phyloP scores from a whole-genome alignment of 176 grass and related monocot genomes.

The Panicum miliaceum region DNA sequence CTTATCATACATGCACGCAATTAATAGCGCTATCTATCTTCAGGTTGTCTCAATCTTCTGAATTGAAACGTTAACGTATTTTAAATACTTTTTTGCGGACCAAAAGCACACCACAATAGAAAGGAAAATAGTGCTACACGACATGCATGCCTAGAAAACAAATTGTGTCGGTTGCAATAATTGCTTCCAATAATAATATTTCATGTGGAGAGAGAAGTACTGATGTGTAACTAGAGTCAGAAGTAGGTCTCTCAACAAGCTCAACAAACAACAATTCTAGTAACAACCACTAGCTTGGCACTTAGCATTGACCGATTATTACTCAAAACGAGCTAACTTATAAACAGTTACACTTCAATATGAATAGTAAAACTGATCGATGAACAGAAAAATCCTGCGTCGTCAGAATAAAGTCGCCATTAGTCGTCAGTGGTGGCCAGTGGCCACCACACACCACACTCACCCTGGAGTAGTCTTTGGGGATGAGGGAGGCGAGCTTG shows the following conservation, averaged over 20 bases:
- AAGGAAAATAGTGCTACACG: not conserved
- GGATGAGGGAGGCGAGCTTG: conserved; percentile 74
- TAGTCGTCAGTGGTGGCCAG: too few species aligned
- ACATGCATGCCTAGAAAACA: not conserved
- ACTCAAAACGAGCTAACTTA: not conserved
- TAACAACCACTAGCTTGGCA: not conserved
- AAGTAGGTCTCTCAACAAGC: not conserved
- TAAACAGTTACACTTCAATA: too few species aligned
- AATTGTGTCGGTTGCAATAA: not conserved
- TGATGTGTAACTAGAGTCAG: not conserved
- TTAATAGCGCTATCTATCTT: not conserved
- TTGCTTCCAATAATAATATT: conserved; percentile 3
- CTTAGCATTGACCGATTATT: not conserved
- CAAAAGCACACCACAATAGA: not conserved
- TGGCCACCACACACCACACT: too few species aligned
- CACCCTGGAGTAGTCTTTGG: conserved; percentile 28
- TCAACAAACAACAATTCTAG: not conserved
- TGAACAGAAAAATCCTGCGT: not conserved
- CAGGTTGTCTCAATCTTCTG: not conserved
- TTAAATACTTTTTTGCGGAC: not conserved
- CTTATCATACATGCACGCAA: not conserved
- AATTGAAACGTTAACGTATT: not conserved
- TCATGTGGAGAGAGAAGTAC: conserved; percentile 3
- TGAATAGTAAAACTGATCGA: too few species aligned
- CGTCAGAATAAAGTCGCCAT: not conserved